Percentiles rank a stretch among this genome's conserved stretches.
phyloP scores from a whole-genome alignment of 2,329 filamentous ascomycete genomes.

The Aspergillus transmontanensis region DNA sequence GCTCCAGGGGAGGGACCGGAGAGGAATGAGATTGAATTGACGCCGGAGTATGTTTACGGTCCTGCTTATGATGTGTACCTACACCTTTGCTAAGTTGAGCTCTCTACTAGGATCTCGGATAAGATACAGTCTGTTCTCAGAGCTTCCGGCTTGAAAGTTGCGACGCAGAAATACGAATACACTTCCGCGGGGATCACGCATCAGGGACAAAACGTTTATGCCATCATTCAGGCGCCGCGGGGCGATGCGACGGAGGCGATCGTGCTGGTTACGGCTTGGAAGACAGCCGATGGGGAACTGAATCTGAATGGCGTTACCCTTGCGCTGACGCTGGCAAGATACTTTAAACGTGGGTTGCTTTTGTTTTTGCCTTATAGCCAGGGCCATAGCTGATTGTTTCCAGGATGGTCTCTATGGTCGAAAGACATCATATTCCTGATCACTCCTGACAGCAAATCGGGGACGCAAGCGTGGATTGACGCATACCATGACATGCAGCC shows the following conservation, averaged over 20 bases:
- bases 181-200: slow-evolving; percentile 72
- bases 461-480: slow-evolving; percentile 95
- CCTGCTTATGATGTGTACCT: not conserved
- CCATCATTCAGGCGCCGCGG: slow-evolving; percentile 86
- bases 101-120: slow-evolving; percentile 57
- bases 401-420: slow-evolving; percentile 94
- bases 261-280: slow-evolving; percentile 87
- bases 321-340: slow-evolving; percentile 82
- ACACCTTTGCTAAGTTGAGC: slow-evolving; percentile 15
- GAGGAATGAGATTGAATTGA: slow-evolving; percentile 24
- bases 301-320: slow-evolving; percentile 89
- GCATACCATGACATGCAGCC: slow-evolving; percentile 92
- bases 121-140: slow-evolving; percentile 75
- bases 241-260: slow-evolving; percentile 97
- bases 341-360: slow-evolving; percentile 74
- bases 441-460: slow-evolving; percentile 83
- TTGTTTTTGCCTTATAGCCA: not conserved
- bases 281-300: slow-evolving; percentile 73
- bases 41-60: slow-evolving; percentile 29
- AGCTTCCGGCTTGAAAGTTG: slow-evolving; percentile 81
- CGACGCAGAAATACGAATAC: slow-evolving; percentile 86
- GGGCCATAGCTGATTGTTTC: slow-evolving; percentile 17
- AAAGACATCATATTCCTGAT: slow-evolving; percentile 96
- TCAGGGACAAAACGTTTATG: slow-evolving; percentile 87
- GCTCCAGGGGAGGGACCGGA: slow-evolving; percentile 10